Evolutionary conservation across 768 basidiomycete species (phyloP).

Genomic region (Leccinum obscurum): DNA sequence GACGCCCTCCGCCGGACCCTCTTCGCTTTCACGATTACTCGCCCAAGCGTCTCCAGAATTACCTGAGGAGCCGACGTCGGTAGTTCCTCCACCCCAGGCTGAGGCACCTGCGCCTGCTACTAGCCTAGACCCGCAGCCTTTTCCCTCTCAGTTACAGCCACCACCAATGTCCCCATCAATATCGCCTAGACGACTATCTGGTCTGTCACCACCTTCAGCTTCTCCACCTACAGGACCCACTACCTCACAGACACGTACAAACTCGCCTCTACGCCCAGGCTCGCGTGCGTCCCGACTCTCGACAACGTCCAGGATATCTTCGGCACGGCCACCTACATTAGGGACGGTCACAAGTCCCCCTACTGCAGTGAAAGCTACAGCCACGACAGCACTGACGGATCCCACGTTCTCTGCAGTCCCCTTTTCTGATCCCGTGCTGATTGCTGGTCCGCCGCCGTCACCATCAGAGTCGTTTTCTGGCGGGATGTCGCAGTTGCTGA

Average conservation of each 20-base stretch:
- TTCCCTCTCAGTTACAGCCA: conserved; percentile 35
- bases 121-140: conserved; percentile 2
- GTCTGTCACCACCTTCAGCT: conserved; percentile 5
- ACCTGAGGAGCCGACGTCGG: conserved; percentile 35
- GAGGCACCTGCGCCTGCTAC: conserved; percentile 34
- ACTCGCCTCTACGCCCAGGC: conserved; percentile 67
- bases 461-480: conserved; percentile 64
- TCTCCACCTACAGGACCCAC: conserved; percentile 37
- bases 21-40: conserved; percentile 75
- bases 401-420: conserved; percentile 48
- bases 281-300: conserved; percentile 74
- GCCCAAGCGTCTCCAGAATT: conserved; percentile 61
- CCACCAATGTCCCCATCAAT: conserved; percentile 26
- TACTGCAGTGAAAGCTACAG: conserved; percentile 52
- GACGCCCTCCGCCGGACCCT: conserved; percentile 69
- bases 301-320: conserved; percentile 66
- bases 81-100: conserved; percentile 29
- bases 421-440: conserved; percentile 29
- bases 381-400: conserved; percentile 69
- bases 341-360: conserved; percentile 47
- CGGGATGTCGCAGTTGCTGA: conserved; percentile 49
- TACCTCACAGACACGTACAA: conserved; percentile 31
- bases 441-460: conserved; percentile 52
- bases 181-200: conserved; percentile 3
- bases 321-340: conserved; percentile 59